Conservation (phyloP, 495 filamentous ascomycete genomes). For the Podospora pseudoanserina region DNA sequence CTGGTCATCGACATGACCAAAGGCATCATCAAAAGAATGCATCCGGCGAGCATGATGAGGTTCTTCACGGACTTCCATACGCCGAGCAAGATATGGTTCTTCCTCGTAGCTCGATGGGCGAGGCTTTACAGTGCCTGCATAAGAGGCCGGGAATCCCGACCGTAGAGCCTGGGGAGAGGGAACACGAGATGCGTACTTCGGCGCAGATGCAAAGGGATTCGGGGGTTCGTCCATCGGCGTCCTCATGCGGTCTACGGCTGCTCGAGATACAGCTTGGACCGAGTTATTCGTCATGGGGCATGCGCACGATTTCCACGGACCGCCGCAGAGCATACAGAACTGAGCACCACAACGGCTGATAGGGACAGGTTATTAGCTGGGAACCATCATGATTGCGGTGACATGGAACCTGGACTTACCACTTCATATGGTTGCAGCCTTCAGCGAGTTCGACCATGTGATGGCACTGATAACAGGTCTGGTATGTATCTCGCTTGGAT, state of each 20-base stretch:
- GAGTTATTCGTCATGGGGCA: slow-evolving; percentile 42
- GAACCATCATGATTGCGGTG: neutral
- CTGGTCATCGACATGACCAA: slow-evolving; percentile 40
- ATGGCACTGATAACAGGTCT: slow-evolving; percentile 71
- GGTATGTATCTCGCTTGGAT: slow-evolving; percentile 69
- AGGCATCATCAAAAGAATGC: slow-evolving; percentile 43
- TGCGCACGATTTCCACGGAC: slow-evolving; percentile 75
- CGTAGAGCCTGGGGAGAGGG: slow-evolving; percentile 31
- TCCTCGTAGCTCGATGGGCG: slow-evolving; percentile 50
- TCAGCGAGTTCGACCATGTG: slow-evolving; percentile 74
- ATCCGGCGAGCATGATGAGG: slow-evolving; percentile 50
- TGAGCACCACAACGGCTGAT: slow-evolving; percentile 70
- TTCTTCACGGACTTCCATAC: slow-evolving; percentile 57
- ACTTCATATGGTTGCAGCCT: slow-evolving; percentile 84
- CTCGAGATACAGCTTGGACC: neutral
- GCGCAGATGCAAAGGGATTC: slow-evolving; percentile 7
- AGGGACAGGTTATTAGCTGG: slow-evolving; percentile 17
- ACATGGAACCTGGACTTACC: slow-evolving; percentile 46
- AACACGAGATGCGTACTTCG: slow-evolving; percentile 19
- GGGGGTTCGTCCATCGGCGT: slow-evolving; percentile 50
- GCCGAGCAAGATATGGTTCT: slow-evolving; percentile 47
- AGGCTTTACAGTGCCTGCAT: slow-evolving; percentile 23
- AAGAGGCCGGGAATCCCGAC: slow-evolving; percentile 21
- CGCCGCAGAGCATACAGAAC: slow-evolving; percentile 78
- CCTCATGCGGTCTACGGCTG: neutral